Conservation (phyloP, 495 filamentous ascomycete genomes). For the Xylaria nigripes region DNA sequence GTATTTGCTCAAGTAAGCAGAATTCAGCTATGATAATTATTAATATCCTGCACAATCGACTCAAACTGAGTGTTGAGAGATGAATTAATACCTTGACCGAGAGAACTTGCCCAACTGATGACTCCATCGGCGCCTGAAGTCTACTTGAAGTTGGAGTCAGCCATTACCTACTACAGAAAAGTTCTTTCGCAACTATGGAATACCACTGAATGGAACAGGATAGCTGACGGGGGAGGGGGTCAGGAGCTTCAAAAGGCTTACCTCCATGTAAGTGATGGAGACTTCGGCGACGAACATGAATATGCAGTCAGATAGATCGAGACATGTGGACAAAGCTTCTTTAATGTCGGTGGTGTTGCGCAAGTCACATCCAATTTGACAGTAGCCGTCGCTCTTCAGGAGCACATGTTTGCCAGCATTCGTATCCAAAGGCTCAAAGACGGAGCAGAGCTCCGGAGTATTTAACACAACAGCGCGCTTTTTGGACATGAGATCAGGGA, state of each 20-base stretch:
- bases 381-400: slow-evolving; percentile 61
- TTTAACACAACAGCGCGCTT: slow-evolving; percentile 60
- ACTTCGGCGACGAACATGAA: slow-evolving; percentile 83
- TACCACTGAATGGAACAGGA: too few species aligned
- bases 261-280: slow-evolving; percentile 83
- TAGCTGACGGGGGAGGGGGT: too few species aligned
- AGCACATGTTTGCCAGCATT: slow-evolving; percentile 36
- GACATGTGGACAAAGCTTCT: slow-evolving; percentile 43
- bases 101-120: slow-evolving; percentile 57
- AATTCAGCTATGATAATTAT: slow-evolving; percentile 46
- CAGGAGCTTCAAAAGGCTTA: background rate
- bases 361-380: slow-evolving; percentile 77
- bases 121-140: slow-evolving; percentile 62
- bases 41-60: slow-evolving; percentile 7
- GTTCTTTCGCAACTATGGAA: background rate
- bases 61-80: slow-evolving; percentile 7
- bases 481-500: slow-evolving; percentile 65
- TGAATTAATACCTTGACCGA: slow-evolving; percentile 49
- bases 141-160: background rate
- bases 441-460: slow-evolving; percentile 50
- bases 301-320: slow-evolving; percentile 47
- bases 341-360: slow-evolving; percentile 53
- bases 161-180: background rate
- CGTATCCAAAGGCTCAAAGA: slow-evolving; percentile 38
- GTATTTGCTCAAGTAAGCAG: slow-evolving; percentile 81